phyloP scores from a whole-genome alignment of 768 basidiomycete species.

The Polyporus arcularius region DNA sequence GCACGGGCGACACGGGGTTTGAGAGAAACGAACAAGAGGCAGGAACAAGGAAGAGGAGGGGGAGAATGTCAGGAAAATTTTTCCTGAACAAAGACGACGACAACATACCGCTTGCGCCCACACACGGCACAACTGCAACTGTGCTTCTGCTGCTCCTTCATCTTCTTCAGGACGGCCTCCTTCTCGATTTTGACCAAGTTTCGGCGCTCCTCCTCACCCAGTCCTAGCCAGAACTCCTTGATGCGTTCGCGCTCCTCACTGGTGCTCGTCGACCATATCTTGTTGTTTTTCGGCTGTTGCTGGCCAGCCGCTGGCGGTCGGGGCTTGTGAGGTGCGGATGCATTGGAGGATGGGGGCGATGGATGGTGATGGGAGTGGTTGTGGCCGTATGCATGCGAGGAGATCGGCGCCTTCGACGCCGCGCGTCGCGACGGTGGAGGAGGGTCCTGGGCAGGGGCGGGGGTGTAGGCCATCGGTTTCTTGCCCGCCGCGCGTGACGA shows the following conservation, averaged over 20 bases:
- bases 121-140: constrained; percentile 95
- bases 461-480: constrained; percentile 82
- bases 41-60: constrained; percentile 24
- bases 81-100: constrained; percentile 29
- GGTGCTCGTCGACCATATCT: constrained; percentile 94
- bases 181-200: constrained; percentile 97
- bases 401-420: constrained; percentile 57
- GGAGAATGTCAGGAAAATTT: constrained; percentile 27
- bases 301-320: constrained; percentile 36
- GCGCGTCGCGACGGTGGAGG: constrained; percentile 39
- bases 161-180: constrained; percentile 95
- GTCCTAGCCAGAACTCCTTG: constrained; percentile 95
- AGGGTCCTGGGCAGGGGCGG: constrained; percentile 38
- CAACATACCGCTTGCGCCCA: constrained; percentile 89
- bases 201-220: constrained; percentile 89
- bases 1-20: constrained; percentile 23
- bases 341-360: constrained; percentile 47
- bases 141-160: constrained; percentile 99
- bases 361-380: constrained; percentile 58
- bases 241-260: constrained; percentile 95
- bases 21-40: constrained; percentile 15
- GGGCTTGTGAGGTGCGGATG: constrained; percentile 39
- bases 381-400: constrained; percentile 48
- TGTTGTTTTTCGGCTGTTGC: constrained; percentile 53
- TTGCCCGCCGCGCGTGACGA: constrained; percentile 89